Conservation (phyloP, 345 rosid genomes). For the Excoecaria agallocha region DNA sequence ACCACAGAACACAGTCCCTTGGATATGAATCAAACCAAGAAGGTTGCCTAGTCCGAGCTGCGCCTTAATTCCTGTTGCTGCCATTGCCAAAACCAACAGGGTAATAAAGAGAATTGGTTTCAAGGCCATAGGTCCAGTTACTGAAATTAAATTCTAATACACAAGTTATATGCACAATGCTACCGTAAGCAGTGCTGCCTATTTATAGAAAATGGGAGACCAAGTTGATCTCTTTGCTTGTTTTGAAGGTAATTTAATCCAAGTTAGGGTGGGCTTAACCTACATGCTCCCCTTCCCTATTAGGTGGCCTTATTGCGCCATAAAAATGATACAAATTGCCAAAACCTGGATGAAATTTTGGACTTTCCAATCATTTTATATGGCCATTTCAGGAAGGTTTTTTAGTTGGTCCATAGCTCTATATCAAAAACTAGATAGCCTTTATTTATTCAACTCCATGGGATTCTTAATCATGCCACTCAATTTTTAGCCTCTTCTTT, state of each 20-base stretch:
- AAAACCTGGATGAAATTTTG: not conserved
- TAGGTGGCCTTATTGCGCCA: not conserved
- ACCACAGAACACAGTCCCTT: conserved; percentile 51
- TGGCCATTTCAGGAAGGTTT: not conserved
- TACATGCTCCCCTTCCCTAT: not conserved
- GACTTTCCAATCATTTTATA: not conserved
- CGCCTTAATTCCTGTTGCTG: conserved; percentile 45
- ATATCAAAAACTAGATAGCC: not conserved
- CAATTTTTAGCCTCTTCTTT: not conserved
- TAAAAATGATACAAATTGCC: not conserved
- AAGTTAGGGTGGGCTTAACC: conserved; percentile 19
- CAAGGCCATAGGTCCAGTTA: conserved; percentile 22
- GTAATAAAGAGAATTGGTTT: conserved; percentile 29
- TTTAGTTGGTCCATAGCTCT: conserved; percentile 14
- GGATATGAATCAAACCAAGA: conserved; percentile 42
- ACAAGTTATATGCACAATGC: not conserved
- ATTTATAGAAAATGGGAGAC: conserved; percentile 31
- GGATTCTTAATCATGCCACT: not conserved
- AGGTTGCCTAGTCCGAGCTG: conserved; percentile 45
- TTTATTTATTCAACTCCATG: too few relatives aligned
- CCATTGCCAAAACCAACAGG: conserved; percentile 20
- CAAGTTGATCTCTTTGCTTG: conserved; percentile 24
- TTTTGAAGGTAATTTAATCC: not conserved
- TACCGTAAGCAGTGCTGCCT: not conserved
- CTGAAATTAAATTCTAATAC: not conserved